Base-by-base conservation (phyloP, 768 basidiomycete species). In the Albatrellus ellisii region DNA sequence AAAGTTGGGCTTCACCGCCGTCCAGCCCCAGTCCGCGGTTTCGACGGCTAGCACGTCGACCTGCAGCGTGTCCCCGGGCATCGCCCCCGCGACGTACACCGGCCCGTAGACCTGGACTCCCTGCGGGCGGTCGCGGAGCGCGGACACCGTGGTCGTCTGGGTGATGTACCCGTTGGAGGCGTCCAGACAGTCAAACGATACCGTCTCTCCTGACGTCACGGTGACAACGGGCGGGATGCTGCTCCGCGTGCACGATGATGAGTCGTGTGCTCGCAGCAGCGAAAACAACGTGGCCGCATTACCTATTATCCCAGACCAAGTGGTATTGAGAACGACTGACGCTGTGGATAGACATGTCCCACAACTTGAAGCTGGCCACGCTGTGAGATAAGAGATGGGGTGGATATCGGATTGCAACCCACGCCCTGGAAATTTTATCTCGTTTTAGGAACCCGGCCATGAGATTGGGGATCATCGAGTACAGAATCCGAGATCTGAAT, bases 281-380 rank as follows among this genome's bases (percentile, higher is more conserved):
- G 29, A 32, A 3, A 6, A 32, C 25, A n/a, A 36, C 2, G 12
- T 5, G 20, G n/a, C 31, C 12, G 15, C 5, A 54, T 27, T 47
- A 73, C 76, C 69, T 74, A 46, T 75, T 72, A 49, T 77, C 73
- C 73, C 75, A 77, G 39, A 69, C 69, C 3, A 76, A 63, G 54
- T 77, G 72, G 27, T 56, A 62, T 44, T 75, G 72, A 4, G 63
- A 54, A 22, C 72, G 68, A 47, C 67, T 68, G 45, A 77, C 62
- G 34, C 67, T 54, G 55, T 79, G 75, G 42, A 77, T 73, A 21
- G 74, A 70, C 67, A 62, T 62, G 20, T n/a, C n/a, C n/a, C n/a
- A n/a, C n/a, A n/a, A n/a, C n/a, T n/a, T n/a, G n/a, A n/a, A n/a
- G n/a, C n/a, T n/a, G n/a, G n/a, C n/a, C n/a, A n/a, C n/a, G n/a